Percentiles rank a stretch among this genome's conserved stretches.
Conservation (phyloP, 2,329 filamentous ascomycete genomes). For the Lecanicillium sp. region DNA sequence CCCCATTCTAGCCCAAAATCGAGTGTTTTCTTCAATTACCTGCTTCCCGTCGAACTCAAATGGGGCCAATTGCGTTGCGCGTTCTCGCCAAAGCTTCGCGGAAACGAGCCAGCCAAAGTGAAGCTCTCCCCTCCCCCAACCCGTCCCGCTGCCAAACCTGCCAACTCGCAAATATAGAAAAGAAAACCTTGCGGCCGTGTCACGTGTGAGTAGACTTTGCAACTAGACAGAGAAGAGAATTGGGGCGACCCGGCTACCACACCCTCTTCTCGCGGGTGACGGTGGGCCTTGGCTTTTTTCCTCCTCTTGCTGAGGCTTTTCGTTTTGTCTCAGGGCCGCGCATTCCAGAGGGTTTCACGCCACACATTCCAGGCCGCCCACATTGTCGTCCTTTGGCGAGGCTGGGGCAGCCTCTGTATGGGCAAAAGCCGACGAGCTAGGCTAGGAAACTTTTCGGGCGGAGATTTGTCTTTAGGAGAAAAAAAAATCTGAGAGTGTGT, state of each 20-base stretch:
- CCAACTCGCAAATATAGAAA: constrained; percentile 1
- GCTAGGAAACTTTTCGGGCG: background rate
- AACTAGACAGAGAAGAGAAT: constrained; percentile 8
- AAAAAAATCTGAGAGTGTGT: constrained; percentile 8
- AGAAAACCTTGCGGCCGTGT: constrained; percentile 6
- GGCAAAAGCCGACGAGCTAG: constrained; percentile 8
- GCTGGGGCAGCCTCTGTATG: constrained; percentile 19
- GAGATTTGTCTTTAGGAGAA: constrained; percentile 1
- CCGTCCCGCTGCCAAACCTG: no score
- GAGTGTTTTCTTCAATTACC: no score
- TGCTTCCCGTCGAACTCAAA: no score
- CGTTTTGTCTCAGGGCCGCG: constrained; percentile 31
- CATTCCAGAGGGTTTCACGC: constrained; percentile 15
- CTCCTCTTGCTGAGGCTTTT: constrained; percentile 16
- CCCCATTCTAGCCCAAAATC: no score
- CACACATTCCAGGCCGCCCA: constrained; percentile 13
- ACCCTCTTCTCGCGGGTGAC: constrained; percentile 15
- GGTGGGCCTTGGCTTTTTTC: constrained; percentile 11
- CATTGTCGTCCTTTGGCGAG: constrained; percentile 32
- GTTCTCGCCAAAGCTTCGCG: no score
- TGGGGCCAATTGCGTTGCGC: no score
- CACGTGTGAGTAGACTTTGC: constrained; percentile 8
- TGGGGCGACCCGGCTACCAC: constrained; percentile 7
- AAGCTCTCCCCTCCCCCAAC: no score
- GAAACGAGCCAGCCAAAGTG: no score